Evolutionary conservation across 495 filamentous ascomycete species (phyloP), one percentile per base, ranked within the genome.

Genomic region (Cercophora sp.): DNA sequence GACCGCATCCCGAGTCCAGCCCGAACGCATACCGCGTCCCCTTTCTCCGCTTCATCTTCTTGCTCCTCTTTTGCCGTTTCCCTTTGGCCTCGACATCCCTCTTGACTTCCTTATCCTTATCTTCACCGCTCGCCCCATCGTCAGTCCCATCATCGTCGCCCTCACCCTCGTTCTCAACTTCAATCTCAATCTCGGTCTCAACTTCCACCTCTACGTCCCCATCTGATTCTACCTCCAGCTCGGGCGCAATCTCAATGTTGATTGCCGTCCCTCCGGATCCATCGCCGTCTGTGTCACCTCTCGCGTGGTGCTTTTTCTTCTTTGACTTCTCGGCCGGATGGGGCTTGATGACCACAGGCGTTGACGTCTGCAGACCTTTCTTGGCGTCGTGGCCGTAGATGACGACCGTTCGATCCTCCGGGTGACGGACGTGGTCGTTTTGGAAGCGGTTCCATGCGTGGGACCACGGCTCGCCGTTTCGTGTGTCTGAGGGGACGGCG

Each of bases 361-460:
- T 40, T 8, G 62, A 44, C 16, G 52, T 44, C 36, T 85, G 81
- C 15, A 95, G 76, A 0, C 87, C 88, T 0, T 70, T 65, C 34
- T 81, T 82, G 32, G 88, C 79, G 65, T 97, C 88, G 63, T 98
- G 93, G 3, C 92, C 93, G 63, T 96, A 98, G 41, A 93, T 81
- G 2, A 78, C 77, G 16, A 85, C 85, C 36, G 59, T 48, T 18
- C 66, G 65, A 8, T 58, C 46, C 31, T 44, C 53, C n/a, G 40
- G 22, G n/a, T 22, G 16, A 48, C 32, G 40, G 22, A 59, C 49
- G 2, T 22, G 31, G 39, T 13, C 41, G 49, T 66, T 69, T 39
- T 70, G 72, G 57, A 52, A 39, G 25, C 59, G 56, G 52, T 70
- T 69, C 74, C 75, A 71, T 59, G 84, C 80, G 67, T 85, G 81